phyloP scores from a whole-genome alignment of 169 alveolate species.

The Plasmodium yoelii region DNA sequence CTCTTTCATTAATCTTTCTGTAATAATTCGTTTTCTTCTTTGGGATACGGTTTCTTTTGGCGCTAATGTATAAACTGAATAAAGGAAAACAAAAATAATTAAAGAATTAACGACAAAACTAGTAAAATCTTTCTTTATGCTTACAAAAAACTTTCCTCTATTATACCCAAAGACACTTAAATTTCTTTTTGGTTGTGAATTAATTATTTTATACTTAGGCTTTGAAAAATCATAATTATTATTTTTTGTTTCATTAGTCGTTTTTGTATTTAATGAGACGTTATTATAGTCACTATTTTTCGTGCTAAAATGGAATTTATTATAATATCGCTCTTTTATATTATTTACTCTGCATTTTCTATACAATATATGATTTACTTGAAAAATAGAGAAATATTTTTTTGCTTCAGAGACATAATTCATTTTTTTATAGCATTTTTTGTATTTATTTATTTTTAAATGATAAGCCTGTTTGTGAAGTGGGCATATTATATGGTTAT shows the following conservation, averaged over 20 bases:
- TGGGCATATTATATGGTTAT: too few relatives aligned
- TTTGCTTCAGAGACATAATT: conserved; percentile 6
- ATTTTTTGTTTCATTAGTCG: conserved; percentile 27
- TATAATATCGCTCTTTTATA: conserved; percentile 18
- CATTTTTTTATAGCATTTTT: conserved; percentile 20
- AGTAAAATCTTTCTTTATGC: conserved; percentile 74
- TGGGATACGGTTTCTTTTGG: conserved; percentile 76
- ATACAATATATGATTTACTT: conserved; percentile 7
- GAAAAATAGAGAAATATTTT: conserved; percentile 1
- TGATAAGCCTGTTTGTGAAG: too few relatives aligned
- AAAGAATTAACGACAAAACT: conserved; percentile 71
- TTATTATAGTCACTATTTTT: conserved; percentile 12
- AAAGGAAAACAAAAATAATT: conserved; percentile 65
- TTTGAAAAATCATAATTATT: conserved; percentile 17
- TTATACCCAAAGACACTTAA: conserved; percentile 74
- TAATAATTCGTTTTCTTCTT: conserved; percentile 67
- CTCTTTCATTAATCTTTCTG: conserved; percentile 72
- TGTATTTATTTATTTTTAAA: too few relatives aligned
- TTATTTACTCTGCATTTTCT: conserved; percentile 15
- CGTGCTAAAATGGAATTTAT: conserved; percentile 35
- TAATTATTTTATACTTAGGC: conserved; percentile 29
- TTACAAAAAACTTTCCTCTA: conserved; percentile 71
- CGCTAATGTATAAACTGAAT: conserved; percentile 66
- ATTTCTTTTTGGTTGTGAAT: conserved; percentile 71
- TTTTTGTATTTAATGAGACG: conserved; percentile 7